A percentile compares a stretch with the other conserved stretches of the same genome.
Conservation (phyloP, 192 early-diverging fungal species). For the Backusella liffmaniae region DNA sequence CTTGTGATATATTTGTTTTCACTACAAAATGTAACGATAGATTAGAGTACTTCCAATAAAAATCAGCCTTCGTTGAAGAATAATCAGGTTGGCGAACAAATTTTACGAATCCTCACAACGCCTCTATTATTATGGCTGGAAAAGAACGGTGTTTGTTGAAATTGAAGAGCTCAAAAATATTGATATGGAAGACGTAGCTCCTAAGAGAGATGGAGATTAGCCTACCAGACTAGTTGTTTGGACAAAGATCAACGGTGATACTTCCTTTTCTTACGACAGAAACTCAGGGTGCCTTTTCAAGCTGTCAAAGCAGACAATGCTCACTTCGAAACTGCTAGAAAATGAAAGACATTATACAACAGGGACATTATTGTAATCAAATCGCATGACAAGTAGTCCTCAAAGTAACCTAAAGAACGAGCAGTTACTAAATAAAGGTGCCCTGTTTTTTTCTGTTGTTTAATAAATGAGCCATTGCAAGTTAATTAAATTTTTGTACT, state of each 20-base stretch:
- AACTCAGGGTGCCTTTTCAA: slow-evolving; percentile 36
- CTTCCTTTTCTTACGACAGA: slow-evolving; percentile 17
- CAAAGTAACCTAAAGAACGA: not conserved
- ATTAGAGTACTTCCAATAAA: too few species aligned
- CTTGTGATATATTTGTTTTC: too few species aligned
- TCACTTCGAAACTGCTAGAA: not conserved
- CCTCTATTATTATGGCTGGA: too few species aligned
- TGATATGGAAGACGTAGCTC: not conserved
- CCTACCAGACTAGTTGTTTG: not conserved
- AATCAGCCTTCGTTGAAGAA: too few species aligned
- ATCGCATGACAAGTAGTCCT: not conserved
- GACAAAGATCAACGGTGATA: not conserved
- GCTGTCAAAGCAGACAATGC: not conserved
- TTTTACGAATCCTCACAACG: too few species aligned
- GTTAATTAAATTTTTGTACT: not conserved
- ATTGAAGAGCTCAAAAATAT: not conserved
- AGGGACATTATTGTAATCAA: not conserved
- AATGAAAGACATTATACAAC: not conserved
- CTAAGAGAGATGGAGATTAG: not conserved
- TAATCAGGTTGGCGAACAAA: too few species aligned
- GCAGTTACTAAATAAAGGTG: too few species aligned
- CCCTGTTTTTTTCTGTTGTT: not conserved
- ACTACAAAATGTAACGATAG: too few species aligned
- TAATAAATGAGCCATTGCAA: not conserved
- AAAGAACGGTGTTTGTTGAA: not conserved